Conservation (phyloP, 2,329 filamentous ascomycete species). For the Trichoderma koningiopsis region DNA sequence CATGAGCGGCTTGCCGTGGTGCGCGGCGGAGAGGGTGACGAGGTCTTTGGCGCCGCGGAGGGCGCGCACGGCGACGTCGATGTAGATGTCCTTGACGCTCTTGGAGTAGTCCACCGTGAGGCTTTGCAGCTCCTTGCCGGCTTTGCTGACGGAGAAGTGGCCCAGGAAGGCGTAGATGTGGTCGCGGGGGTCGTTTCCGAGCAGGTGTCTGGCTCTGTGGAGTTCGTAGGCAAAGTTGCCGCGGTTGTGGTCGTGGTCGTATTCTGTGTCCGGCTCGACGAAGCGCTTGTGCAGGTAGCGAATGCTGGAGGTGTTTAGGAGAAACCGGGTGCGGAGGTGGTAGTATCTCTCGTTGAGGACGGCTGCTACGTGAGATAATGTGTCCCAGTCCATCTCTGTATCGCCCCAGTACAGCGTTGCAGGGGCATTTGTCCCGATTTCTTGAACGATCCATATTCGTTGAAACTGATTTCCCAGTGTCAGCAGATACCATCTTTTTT, state of each 20-base stretch:
- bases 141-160: conserved; percentile 37
- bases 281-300: conserved; percentile 39
- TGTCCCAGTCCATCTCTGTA: conserved; percentile 38
- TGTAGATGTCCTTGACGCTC: conserved; percentile 38
- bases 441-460: conserved; percentile 43
- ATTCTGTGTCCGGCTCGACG: conserved; percentile 36
- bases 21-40: conserved; percentile 37
- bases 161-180: conserved; percentile 43
- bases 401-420: conserved; percentile 42
- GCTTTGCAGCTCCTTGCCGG: conserved; percentile 31
- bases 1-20: conserved; percentile 21
- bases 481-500: background rate
- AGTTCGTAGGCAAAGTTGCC: conserved; percentile 42
- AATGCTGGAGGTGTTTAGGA: conserved; percentile 39
- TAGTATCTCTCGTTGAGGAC: conserved; percentile 41
- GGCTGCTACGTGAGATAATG: conserved; percentile 36
- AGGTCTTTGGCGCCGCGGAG: conserved; percentile 36
- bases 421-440: conserved; percentile 40
- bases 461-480: conserved; percentile 35
- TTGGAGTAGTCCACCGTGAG: conserved; percentile 37
- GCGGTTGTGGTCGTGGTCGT: conserved; percentile 37
- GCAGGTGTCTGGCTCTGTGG: conserved; percentile 40
- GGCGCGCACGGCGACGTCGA: conserved; percentile 38
- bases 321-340: conserved; percentile 36
- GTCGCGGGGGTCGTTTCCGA: conserved; percentile 39